Conservation (phyloP, 345 rosid genomes). For the Brassica carinata region DNA sequence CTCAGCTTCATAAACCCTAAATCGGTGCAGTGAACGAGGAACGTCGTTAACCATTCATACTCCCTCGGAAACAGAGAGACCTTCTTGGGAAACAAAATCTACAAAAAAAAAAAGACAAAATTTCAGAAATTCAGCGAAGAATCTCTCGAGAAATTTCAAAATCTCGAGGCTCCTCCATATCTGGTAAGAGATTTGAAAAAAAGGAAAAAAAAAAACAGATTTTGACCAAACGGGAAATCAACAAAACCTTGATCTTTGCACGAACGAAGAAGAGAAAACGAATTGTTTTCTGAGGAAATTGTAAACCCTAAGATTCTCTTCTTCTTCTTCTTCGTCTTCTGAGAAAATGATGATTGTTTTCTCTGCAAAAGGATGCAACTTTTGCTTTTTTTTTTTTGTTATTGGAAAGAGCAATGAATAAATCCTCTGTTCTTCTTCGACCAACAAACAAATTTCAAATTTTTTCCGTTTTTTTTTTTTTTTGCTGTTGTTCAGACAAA, state of each 20-base stretch:
- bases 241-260: constrained; percentile 26
- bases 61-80: constrained; percentile 33
- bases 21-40: constrained; percentile 20
- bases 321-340: neutral
- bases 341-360: constrained; percentile 1
- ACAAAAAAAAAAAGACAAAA: neutral
- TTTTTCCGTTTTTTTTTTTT: neutral
- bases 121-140: constrained; percentile 15
- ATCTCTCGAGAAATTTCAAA: constrained; percentile 7
- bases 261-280: constrained; percentile 19
- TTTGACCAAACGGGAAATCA: constrained; percentile 25
- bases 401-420: constrained; percentile 28
- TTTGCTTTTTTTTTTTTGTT: constrained; percentile 10
- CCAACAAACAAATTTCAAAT: constrained; percentile 37
- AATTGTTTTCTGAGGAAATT: constrained; percentile 5
- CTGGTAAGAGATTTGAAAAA: neutral
- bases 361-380: constrained; percentile 32
- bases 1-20: constrained; percentile 41
- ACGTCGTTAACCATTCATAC: constrained; percentile 35
- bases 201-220: neutral
- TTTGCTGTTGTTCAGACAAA: constrained; percentile 20
- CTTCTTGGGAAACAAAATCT: constrained; percentile 18
- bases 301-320: constrained; percentile 27
- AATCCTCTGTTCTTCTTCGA: constrained; percentile 41
- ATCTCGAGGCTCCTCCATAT: constrained; percentile 38